A percentile compares a stretch with the other conserved stretches of the same genome.
Evolutionary conservation across 345 rosid genomes (phyloP).

Genomic region (Pistacia atlantica): DNA sequence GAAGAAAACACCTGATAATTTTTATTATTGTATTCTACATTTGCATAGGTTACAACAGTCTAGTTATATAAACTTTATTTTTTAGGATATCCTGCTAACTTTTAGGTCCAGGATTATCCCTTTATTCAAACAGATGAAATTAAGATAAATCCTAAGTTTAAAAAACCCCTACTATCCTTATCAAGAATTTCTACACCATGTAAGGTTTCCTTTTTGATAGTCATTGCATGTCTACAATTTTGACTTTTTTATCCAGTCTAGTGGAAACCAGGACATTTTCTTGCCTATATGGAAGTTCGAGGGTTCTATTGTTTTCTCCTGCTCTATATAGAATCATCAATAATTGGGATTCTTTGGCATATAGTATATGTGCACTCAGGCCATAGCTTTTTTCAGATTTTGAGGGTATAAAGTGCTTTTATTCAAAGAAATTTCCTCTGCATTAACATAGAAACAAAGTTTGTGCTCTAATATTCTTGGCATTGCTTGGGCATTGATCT

Average conservation of each 20-base stretch:
- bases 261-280: background rate
- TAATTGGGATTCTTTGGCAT: slow-evolving; percentile 2
- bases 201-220: background rate
- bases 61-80: too few relatives aligned
- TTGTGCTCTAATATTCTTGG: background rate
- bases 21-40: too few relatives aligned
- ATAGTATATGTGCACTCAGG: background rate
- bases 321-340: background rate
- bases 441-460: background rate
- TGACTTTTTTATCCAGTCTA: background rate
- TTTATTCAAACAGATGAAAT: too few relatives aligned
- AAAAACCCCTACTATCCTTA: too few relatives aligned
- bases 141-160: too few relatives aligned
- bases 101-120: too few relatives aligned
- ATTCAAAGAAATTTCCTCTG: background rate
- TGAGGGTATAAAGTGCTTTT: background rate
- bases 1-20: too few relatives aligned
- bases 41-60: too few relatives aligned
- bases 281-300: background rate
- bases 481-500: background rate
- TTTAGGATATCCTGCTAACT: too few relatives aligned
- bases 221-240: background rate
- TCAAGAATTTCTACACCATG: background rate
- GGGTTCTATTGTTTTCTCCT: background rate
- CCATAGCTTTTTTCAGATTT: background rate